These are phyloP conservation scores for Sclerotiophoma versabilis DNA, from an alignment of 2,329 filamentous ascomycete genomes.

Conservation along the genomic window DNA sequence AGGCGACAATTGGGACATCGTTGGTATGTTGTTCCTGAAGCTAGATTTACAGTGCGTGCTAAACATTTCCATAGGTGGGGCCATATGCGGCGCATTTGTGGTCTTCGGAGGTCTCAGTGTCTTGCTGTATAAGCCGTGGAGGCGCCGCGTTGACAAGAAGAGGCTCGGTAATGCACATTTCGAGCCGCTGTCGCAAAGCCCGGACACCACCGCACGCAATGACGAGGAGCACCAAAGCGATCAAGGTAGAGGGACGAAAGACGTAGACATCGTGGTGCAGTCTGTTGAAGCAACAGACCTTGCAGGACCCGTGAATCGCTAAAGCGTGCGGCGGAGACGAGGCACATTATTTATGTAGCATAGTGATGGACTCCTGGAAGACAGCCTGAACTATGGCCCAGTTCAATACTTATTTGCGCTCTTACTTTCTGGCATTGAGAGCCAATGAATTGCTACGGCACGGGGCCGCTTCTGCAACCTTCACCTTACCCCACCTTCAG, in stretches of 20 bases:
- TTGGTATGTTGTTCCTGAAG: constrained; percentile 57
- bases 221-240: constrained; percentile 20
- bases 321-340: background rate
- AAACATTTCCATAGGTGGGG: constrained; percentile 57
- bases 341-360: background rate
- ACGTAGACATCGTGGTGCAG: constrained; percentile 21
- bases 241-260: constrained; percentile 13
- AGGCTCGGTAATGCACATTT: constrained; percentile 38
- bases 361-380: too few species aligned
- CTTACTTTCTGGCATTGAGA: background rate
- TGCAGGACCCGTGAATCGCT: constrained; percentile 21
- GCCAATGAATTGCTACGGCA: background rate
- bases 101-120: constrained; percentile 78
- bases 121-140: constrained; percentile 80
- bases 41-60: background rate
- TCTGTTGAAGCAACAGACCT: constrained; percentile 26
- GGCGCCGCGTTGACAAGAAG: constrained; percentile 62
- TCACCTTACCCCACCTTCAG: constrained; percentile 6
- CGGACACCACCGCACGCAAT: background rate
- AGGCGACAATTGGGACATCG: constrained; percentile 47
- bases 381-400: background rate
- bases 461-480: background rate
- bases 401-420: background rate
- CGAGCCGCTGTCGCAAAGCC: constrained; percentile 31
- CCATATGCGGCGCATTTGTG: constrained; percentile 85